phyloP scores from a whole-genome alignment of 2,329 filamentous ascomycete species.

The Podosphaera fusca region DNA sequence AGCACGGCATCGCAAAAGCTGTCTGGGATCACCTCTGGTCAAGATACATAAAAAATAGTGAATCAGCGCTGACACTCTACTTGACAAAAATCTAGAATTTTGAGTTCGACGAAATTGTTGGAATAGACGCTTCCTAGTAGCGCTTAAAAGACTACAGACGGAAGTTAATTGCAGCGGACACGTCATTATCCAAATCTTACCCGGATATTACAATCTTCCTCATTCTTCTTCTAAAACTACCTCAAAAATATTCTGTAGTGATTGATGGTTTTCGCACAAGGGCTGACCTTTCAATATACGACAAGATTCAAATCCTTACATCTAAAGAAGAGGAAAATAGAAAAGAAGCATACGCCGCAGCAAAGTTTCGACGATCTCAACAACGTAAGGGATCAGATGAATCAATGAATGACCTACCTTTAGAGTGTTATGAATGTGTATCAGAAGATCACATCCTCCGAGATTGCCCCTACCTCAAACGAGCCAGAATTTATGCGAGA shows the following conservation, averaged over 20 bases:
- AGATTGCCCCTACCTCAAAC: neutral
- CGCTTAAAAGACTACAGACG: neutral
- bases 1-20: neutral
- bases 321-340: neutral
- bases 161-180: neutral
- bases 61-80: neutral
- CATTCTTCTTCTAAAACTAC: neutral
- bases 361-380: neutral
- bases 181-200: neutral
- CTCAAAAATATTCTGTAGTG: neutral
- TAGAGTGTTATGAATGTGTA: neutral
- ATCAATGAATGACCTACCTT: neutral
- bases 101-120: neutral
- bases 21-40: neutral
- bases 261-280: neutral
- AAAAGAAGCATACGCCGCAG: neutral
- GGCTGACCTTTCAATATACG: neutral
- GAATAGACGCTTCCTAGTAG: neutral
- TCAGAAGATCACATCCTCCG: no score
- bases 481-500: neutral
- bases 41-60: neutral
- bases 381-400: neutral
- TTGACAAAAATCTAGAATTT: neutral
- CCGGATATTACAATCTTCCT: neutral
- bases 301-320: neutral